Conservation (phyloP, 805 yeast genomes). For the Alloascoidea hylecoeti region DNA sequence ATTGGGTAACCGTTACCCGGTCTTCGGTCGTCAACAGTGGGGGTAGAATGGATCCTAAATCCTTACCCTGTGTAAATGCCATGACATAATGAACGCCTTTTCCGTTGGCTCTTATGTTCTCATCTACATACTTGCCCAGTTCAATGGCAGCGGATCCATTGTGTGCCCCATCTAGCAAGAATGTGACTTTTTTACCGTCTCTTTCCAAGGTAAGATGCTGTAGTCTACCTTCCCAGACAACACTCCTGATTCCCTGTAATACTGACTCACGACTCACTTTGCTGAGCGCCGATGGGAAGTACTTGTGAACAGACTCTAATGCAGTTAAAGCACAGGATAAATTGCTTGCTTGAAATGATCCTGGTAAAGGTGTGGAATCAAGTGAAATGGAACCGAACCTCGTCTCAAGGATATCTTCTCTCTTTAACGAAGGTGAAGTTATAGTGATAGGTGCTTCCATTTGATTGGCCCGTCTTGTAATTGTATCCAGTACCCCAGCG, state of each 20-base stretch:
- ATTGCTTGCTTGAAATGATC: conserved; percentile 62
- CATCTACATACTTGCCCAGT: conserved; percentile 37
- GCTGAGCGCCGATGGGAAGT: conserved; percentile 11
- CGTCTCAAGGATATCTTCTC: conserved; percentile 5
- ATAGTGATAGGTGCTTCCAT: conserved; percentile 9
- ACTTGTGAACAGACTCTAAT: conserved; percentile 22
- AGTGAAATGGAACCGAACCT: conserved; percentile 18
- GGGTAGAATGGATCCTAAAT: conserved; percentile 32
- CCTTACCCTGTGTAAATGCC: conserved; percentile 69
- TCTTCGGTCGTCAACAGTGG: conserved; percentile 38
- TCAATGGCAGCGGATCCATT: conserved; percentile 77
- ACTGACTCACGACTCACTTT: conserved; percentile 22
- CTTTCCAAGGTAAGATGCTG: conserved; percentile 30
- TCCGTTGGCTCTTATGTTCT: conserved; percentile 8
- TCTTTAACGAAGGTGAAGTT: conserved; percentile 5
- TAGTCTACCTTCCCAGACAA: conserved; percentile 82
- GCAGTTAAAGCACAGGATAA: conserved; percentile 52
- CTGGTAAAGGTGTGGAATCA: conserved; percentile 42
- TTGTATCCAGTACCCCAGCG: conserved; percentile 29
- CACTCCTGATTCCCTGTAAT: conserved; percentile 33
- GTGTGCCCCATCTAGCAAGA: conserved; percentile 86
- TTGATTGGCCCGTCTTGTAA: conserved; percentile 13
- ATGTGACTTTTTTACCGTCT: conserved; percentile 13
- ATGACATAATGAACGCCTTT: conserved; percentile 40
- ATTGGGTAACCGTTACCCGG: conserved; percentile 43